A percentile compares a stretch with the other conserved stretches of the same genome.
Evolutionary conservation across 805 yeast species (phyloP).

Genomic region (Starmerella geochares): DNA sequence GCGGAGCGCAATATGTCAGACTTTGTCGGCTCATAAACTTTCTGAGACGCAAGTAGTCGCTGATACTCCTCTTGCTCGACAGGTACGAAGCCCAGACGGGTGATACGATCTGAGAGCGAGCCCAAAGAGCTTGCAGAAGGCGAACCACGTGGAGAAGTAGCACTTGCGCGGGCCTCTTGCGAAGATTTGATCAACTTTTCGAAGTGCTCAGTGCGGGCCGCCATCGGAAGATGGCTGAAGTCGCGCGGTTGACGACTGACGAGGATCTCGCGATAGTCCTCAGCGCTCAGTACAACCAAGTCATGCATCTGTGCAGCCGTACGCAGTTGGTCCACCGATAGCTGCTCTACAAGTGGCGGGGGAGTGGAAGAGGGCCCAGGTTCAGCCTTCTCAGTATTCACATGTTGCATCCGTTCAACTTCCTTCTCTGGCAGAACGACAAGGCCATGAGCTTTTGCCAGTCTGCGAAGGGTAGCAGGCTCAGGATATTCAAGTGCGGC

Average conservation of each 20-base stretch:
- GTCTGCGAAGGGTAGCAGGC: conserved; percentile 16
- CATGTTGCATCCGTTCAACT: conserved; percentile 20
- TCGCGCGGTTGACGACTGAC: neutral
- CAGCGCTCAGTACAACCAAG: conserved; percentile 13
- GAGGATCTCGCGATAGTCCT: conserved; percentile 12
- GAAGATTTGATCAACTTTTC: conserved; percentile 12
- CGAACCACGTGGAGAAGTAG: conserved; percentile 8
- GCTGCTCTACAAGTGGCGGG: neutral
- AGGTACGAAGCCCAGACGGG: conserved; percentile 30
- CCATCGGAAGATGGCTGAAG: conserved; percentile 15
- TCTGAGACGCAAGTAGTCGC: conserved; percentile 28
- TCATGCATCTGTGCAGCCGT: conserved; percentile 8
- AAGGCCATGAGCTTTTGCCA: conserved; percentile 23
- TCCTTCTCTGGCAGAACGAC: conserved; percentile 23
- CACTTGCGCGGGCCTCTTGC: conserved; percentile 7
- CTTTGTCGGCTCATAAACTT: conserved; percentile 30
- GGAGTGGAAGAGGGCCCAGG: neutral
- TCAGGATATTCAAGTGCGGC: conserved; percentile 21
- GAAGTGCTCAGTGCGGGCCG: conserved; percentile 14
- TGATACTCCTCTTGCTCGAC: conserved; percentile 33
- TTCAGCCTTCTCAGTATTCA: neutral
- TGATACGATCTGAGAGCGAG: conserved; percentile 28
- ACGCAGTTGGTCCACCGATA: conserved; percentile 9
- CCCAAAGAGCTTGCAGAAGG: conserved; percentile 22
- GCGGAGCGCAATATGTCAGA: conserved; percentile 34